A percentile compares a stretch with the other conserved stretches of the same genome.
These are phyloP conservation scores for Barnettozyma siamensis DNA, from an alignment of 805 yeast genomes.

Conservation along the genomic window DNA sequence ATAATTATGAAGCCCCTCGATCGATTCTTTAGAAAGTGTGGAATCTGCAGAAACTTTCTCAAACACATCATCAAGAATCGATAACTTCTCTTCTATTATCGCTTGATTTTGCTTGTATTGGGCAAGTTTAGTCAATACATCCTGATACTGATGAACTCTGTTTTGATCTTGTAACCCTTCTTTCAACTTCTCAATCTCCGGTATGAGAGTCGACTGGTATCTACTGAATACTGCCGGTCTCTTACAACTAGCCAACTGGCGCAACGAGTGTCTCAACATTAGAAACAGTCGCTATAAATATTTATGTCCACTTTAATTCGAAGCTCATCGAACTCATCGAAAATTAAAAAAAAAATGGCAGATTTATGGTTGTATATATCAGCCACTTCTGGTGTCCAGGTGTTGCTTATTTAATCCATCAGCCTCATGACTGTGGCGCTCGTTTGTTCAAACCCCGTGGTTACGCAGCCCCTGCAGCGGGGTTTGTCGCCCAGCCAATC, in stretches of 20 bases:
- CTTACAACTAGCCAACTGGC: no score
- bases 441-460: no score
- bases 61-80: constrained; percentile 6
- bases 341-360: no score
- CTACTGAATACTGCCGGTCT: not conserved
- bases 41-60: constrained; percentile 2
- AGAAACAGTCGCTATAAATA: no score
- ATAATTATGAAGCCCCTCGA: constrained; percentile 15
- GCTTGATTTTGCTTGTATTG: not conserved
- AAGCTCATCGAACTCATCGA: no score
- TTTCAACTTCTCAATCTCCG: not conserved
- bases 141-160: not conserved
- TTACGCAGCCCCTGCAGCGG: no score
- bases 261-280: no score
- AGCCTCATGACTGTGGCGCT: no score
- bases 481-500: no score
- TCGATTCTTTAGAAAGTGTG: not conserved
- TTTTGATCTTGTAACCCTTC: not conserved
- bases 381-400: no score
- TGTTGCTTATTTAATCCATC: no score
- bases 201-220: not conserved
- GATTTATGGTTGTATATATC: not conserved
- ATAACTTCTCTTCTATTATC: not conserved
- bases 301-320: no score
- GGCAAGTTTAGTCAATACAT: not conserved